Evolutionary conservation across 2,329 filamentous ascomycete genomes (phyloP).

Genomic region (Pyricularia grisea): DNA sequence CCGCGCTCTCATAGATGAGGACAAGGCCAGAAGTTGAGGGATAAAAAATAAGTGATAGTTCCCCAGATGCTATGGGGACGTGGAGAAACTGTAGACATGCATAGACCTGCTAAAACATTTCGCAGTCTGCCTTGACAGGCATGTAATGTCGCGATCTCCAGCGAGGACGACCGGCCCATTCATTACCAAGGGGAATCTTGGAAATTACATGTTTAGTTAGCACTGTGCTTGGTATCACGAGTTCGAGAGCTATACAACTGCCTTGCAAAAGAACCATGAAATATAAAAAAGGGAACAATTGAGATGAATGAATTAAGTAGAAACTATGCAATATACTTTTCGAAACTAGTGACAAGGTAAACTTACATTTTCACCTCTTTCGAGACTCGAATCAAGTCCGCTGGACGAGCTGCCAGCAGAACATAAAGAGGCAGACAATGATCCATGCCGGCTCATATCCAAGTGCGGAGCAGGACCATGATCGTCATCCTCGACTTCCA

Average conservation of each 20-base stretch:
- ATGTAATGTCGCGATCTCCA: neutral
- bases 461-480: neutral
- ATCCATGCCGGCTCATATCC: neutral
- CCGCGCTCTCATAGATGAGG: conserved; percentile 36
- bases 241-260: neutral
- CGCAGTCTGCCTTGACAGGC: neutral
- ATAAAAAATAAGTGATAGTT: neutral
- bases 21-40: conserved; percentile 6
- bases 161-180: neutral
- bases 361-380: neutral
- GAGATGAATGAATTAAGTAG: neutral
- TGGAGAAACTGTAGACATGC: neutral
- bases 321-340: neutral
- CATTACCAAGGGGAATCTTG: neutral
- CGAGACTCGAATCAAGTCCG: neutral
- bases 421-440: neutral
- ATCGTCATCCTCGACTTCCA: neutral
- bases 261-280: neutral
- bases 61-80: neutral
- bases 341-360: neutral
- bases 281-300: neutral
- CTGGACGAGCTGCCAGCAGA: neutral
- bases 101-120: neutral
- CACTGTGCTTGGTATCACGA: neutral
- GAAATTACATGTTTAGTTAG: neutral